Percentiles rank a stretch among this genome's conserved stretches.
Evolutionary conservation across 352 stramenopile species (phyloP).

Genomic region (Pythium coloratum): DNA sequence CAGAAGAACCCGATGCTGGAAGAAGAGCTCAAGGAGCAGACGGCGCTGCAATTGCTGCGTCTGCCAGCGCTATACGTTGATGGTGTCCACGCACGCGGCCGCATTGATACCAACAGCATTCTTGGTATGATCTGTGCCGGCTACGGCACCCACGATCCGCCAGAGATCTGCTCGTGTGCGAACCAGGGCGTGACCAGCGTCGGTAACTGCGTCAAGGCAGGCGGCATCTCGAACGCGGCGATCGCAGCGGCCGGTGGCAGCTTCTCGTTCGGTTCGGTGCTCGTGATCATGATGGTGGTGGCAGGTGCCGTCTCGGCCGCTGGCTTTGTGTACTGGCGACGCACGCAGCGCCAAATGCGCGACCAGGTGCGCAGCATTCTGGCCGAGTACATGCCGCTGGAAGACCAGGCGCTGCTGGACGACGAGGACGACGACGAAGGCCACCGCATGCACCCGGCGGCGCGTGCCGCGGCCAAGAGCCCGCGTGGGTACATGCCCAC

Average conservation of each 20-base stretch:
- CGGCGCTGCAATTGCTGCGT: slow-evolving; percentile 88
- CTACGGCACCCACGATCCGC: slow-evolving; percentile 81
- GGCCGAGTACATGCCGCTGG: slow-evolving; percentile 96
- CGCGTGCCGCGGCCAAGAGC: slow-evolving; percentile 73
- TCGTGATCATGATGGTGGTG: slow-evolving; percentile 85
- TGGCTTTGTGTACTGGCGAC: slow-evolving; percentile 90
- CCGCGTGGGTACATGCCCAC: slow-evolving; percentile 84
- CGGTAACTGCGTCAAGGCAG: slow-evolving; percentile 69
- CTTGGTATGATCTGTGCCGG: slow-evolving; percentile 84
- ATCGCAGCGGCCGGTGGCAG: slow-evolving; percentile 46
- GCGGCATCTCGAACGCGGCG: slow-evolving; percentile 65
- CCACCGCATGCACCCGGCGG: slow-evolving; percentile 65
- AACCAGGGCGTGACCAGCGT: slow-evolving; percentile 59
- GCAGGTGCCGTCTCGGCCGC: slow-evolving; percentile 67
- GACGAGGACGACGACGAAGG: slow-evolving; percentile 66
- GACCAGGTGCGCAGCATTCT: slow-evolving; percentile 95
- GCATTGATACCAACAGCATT: slow-evolving; percentile 86
- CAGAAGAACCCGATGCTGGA: slow-evolving; percentile 89
- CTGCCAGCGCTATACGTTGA: slow-evolving; percentile 95
- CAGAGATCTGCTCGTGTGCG: slow-evolving; percentile 74
- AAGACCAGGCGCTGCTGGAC: slow-evolving; percentile 79
- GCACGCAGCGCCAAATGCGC: slow-evolving; percentile 93
- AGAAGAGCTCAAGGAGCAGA: slow-evolving; percentile 89
- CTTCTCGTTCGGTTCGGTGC: slow-evolving; percentile 83
- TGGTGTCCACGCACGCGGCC: slow-evolving; percentile 90